Percentiles rank a stretch among this genome's conserved stretches.
Evolutionary conservation across 2,329 filamentous ascomycete genomes (phyloP).

Genomic region (Aspergillus flavus): DNA sequence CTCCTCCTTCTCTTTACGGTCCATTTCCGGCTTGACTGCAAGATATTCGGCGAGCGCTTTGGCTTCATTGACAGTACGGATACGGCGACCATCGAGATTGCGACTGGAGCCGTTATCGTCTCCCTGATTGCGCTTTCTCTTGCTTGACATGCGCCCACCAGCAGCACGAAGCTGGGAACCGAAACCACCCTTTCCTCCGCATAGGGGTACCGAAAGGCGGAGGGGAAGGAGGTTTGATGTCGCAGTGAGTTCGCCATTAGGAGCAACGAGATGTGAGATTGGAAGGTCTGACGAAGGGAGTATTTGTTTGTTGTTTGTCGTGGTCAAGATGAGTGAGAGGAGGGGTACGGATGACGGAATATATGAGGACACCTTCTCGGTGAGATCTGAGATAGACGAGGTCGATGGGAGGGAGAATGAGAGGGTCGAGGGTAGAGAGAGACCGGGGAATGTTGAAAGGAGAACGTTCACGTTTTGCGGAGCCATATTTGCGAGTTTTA

Average conservation of each 20-base stretch:
- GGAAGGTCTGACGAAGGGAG: slow-evolving; percentile 55
- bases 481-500: slow-evolving; percentile 51
- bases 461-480: slow-evolving; percentile 73
- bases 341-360: slow-evolving; percentile 61
- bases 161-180: slow-evolving; percentile 95
- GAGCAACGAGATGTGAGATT: slow-evolving; percentile 60
- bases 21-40: slow-evolving; percentile 96
- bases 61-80: slow-evolving; percentile 91
- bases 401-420: slow-evolving; percentile 71
- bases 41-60: slow-evolving; percentile 95
- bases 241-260: slow-evolving; percentile 35
- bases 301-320: slow-evolving; percentile 74
- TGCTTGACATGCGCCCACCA: slow-evolving; percentile 96
- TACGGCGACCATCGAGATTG: slow-evolving; percentile 85
- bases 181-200: slow-evolving; percentile 96
- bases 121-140: slow-evolving; percentile 79
- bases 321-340: slow-evolving; percentile 73
- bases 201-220: slow-evolving; percentile 75
- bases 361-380: slow-evolving; percentile 59
- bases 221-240: slow-evolving; percentile 76
- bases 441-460: slow-evolving; percentile 79
- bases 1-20: slow-evolving; percentile 87
- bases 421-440: slow-evolving; percentile 80
- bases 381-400: slow-evolving; percentile 69
- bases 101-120: slow-evolving; percentile 89